Conservation (phyloP, 2,329 filamentous ascomycete species). For the Neonectria neomacrospora region DNA sequence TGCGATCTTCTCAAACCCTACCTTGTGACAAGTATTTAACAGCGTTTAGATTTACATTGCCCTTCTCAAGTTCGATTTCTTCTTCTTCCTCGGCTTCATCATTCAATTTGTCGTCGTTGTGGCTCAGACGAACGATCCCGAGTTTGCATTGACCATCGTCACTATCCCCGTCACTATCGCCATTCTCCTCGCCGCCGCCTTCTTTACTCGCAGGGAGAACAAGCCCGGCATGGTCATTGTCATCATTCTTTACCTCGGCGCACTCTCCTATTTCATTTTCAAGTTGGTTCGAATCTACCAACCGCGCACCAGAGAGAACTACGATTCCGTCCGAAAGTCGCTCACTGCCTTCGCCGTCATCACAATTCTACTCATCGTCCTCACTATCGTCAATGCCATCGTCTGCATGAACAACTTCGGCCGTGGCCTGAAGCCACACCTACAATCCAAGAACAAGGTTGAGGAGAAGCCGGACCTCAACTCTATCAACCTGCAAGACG, state of each 20-base stretch:
- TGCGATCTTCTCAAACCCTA: conserved; percentile 28
- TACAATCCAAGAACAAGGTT: conserved; percentile 65
- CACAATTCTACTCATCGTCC: conserved; percentile 86
- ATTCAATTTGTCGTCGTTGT: conserved; percentile 98
- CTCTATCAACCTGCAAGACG: conserved; percentile 66
- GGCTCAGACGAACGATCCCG: conserved; percentile 71
- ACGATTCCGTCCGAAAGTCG: conserved; percentile 82
- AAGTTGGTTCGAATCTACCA: conserved; percentile 97
- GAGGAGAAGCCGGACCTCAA: conserved; percentile 67
- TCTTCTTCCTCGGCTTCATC: conserved; percentile 99
- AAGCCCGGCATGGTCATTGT: conserved; percentile 79
- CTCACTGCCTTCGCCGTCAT: conserved; percentile 95
- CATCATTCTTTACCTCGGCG: conserved; percentile 89
- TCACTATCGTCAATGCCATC: conserved; percentile 88
- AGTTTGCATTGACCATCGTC: conserved; percentile 87
- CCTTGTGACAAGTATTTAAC: conserved; percentile 7
- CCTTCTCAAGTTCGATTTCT: conserved; percentile 98
- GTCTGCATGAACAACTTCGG: conserved; percentile 92
- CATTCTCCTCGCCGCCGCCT: conserved; percentile 86
- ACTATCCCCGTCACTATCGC: conserved; percentile 92
- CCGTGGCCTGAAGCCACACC: conserved; percentile 87
- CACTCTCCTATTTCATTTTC: conserved; percentile 95
- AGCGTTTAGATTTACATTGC: conserved; percentile 88
- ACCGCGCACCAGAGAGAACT: conserved; percentile 66
- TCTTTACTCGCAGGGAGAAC: conserved; percentile 86